These are phyloP conservation scores for Calonectria fujianensis DNA, from an alignment of 2,329 filamentous ascomycete genomes.

Conservation along the genomic window DNA sequence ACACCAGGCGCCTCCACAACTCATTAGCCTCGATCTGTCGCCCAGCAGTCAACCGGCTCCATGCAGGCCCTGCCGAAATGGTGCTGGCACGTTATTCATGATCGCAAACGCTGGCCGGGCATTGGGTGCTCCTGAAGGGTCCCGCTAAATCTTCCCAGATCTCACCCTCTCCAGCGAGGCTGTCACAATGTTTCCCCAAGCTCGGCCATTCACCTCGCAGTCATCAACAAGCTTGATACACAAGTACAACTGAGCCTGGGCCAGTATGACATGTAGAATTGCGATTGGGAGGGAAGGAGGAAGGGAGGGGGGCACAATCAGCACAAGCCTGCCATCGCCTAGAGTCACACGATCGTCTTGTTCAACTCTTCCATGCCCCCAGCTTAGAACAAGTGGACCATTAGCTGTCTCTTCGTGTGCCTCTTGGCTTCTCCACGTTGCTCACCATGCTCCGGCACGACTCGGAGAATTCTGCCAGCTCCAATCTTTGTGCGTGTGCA, in stretches of 20 bases:
- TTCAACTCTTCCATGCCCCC: background rate
- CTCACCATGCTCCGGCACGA: slow-evolving; percentile 46
- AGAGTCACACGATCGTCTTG: slow-evolving; percentile 6
- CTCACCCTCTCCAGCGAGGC: slow-evolving; percentile 12
- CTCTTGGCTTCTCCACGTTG: slow-evolving; percentile 40
- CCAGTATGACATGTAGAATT: background rate
- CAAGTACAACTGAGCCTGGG: background rate
- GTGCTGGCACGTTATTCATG: slow-evolving; percentile 6
- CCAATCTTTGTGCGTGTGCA: slow-evolving; percentile 48
- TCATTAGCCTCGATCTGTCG: slow-evolving; percentile 41
- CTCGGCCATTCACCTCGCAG: slow-evolving; percentile 26
- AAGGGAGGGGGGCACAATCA: background rate
- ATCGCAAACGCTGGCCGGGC: slow-evolving; percentile 21
- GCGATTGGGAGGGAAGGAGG: background rate
- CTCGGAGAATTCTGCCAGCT: slow-evolving; percentile 55
- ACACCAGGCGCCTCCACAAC: slow-evolving; percentile 33
- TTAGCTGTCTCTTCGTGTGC: slow-evolving; percentile 20
- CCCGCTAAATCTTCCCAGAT: slow-evolving; percentile 42
- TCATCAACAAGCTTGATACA: background rate
- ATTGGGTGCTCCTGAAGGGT: background rate
- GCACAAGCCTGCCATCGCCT: background rate
- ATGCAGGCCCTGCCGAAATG: slow-evolving; percentile 26
- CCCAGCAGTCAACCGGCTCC: slow-evolving; percentile 27
- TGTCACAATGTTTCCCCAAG: slow-evolving; percentile 22
- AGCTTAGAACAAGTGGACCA: slow-evolving; percentile 2